Conservation (phyloP, 1,284 basidiomycete species). For the Cutaneotrichosporon sp. region DNA sequence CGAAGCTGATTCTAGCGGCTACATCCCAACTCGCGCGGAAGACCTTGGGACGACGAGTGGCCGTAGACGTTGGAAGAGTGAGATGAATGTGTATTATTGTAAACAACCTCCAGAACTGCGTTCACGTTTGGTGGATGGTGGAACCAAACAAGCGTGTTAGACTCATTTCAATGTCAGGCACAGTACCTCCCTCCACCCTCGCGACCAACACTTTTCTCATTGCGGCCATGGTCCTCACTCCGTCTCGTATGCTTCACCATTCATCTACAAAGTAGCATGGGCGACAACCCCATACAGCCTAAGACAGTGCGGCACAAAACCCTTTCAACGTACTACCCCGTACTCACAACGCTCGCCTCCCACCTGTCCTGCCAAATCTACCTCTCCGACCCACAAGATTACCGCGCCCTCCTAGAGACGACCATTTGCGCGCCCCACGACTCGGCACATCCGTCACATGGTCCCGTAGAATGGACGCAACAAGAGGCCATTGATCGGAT, state of each 20-base stretch:
- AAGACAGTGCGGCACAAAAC: constrained; percentile 33
- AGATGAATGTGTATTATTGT: no score
- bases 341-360: constrained; percentile 21
- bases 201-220: no score
- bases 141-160: constrained; percentile 9
- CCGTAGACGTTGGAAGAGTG: no score
- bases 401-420: constrained; percentile 18
- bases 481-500: constrained; percentile 36
- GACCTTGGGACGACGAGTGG: constrained; percentile 18
- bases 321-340: constrained; percentile 37
- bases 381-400: constrained; percentile 24
- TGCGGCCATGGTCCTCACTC: no score
- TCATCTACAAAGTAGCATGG: not conserved
- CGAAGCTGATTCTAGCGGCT: constrained; percentile 8
- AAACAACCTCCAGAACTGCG: no score
- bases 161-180: not conserved
- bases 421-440: constrained; percentile 23
- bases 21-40: constrained; percentile 5
- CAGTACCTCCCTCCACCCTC: not conserved
- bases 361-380: constrained; percentile 15
- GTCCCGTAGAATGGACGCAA: not conserved
- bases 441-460: not conserved
- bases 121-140: not conserved
- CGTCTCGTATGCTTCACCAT: no score
- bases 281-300: not conserved